A percentile compares a stretch with the other conserved stretches of the same genome.
phyloP scores from a whole-genome alignment of 352 stramenopile genomes.

The Phytophthora citricola region DNA sequence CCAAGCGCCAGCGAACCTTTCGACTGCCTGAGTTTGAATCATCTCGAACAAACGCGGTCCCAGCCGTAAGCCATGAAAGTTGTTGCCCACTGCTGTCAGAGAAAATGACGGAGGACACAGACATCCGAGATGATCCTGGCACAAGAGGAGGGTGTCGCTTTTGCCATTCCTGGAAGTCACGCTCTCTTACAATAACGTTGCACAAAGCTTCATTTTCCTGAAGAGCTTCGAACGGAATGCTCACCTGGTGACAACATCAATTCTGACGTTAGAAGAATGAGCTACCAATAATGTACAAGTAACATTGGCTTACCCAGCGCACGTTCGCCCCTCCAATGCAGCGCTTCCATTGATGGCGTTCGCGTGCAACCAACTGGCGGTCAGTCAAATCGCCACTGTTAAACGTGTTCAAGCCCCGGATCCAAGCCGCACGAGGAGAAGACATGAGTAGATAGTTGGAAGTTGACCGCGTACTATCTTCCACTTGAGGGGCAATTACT shows the following conservation, averaged over 20 bases:
- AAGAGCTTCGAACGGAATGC: slow-evolving; percentile 38
- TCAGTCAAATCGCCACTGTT: slow-evolving; percentile 45
- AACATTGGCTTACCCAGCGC: slow-evolving; percentile 45
- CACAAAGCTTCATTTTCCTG: slow-evolving; percentile 36
- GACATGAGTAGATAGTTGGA: slow-evolving; percentile 45
- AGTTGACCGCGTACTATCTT: slow-evolving; percentile 20
- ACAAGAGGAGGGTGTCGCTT: slow-evolving; percentile 15
- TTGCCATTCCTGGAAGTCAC: slow-evolving; percentile 39
- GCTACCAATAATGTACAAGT: not conserved
- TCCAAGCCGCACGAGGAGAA: slow-evolving; percentile 32
- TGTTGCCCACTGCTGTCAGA: slow-evolving; percentile 35
- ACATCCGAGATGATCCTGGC: slow-evolving; percentile 23
- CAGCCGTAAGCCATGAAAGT: slow-evolving; percentile 35
- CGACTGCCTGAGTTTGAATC: slow-evolving; percentile 23
- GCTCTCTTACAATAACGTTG: slow-evolving; percentile 42
- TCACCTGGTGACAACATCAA: slow-evolving; percentile 25
- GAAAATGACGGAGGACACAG: slow-evolving; percentile 35
- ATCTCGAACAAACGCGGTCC: slow-evolving; percentile 45
- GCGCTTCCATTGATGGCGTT: slow-evolving; percentile 78
- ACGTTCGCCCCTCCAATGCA: slow-evolving; percentile 46
- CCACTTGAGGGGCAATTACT: slow-evolving; percentile 13
- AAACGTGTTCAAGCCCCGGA: slow-evolving; percentile 15
- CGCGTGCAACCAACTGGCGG: slow-evolving; percentile 58
- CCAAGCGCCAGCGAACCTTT: slow-evolving; percentile 28
- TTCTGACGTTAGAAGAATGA: no score